Evolutionary conservation across 2,329 filamentous ascomycete genomes (phyloP), one percentile per base, ranked within the genome.

Genomic region (Talaromyces atroroseus): DNA sequence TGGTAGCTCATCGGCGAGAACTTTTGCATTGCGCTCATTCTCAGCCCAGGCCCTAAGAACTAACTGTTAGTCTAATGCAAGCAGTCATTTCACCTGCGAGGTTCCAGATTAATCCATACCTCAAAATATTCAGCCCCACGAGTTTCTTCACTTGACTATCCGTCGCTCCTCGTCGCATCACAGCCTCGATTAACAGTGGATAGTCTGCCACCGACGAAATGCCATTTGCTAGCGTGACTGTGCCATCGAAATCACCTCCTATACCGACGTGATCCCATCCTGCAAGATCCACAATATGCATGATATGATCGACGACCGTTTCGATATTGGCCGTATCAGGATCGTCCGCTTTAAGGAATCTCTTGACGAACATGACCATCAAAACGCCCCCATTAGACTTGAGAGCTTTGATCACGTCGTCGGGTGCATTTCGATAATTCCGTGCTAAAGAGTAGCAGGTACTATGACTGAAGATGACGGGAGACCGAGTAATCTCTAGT

Each of bases 221-320:
- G 10, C 72, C 72, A 21, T 67, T 51, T 26, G 59, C 57, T 66
- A 59, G 71, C 71, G 57, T 74, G 71, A 5, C 64, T 11, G 58
- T 70, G 6, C 60, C 60, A 45, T 60, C 59, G 44, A 60, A 62
- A 49, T 62, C 60, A 21, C 58, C 58, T 1, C 73, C 73, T 2
- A 75, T 63, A 4, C 73, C 73, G 5, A 75, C 67, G 53, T 70
- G 67, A 3, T 68, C 66, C 67, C 68, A 76, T 1, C 73, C 72
- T 18, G 54, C 57, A 12, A 58, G 14, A 26, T 58, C 24, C 16
- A 56, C 58, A n/a, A 61, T 54, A 60, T 56, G 23, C 50, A 52
- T 52, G 24, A 52, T 52, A 52, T 52, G 50, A 46, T 52, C 50
- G 11, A 52, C 50, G 50, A 52, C 50, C 18, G 50, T 52, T 23